phyloP scores from a whole-genome alignment of 768 basidiomycete species.

The Suillus hirtellus region DNA sequence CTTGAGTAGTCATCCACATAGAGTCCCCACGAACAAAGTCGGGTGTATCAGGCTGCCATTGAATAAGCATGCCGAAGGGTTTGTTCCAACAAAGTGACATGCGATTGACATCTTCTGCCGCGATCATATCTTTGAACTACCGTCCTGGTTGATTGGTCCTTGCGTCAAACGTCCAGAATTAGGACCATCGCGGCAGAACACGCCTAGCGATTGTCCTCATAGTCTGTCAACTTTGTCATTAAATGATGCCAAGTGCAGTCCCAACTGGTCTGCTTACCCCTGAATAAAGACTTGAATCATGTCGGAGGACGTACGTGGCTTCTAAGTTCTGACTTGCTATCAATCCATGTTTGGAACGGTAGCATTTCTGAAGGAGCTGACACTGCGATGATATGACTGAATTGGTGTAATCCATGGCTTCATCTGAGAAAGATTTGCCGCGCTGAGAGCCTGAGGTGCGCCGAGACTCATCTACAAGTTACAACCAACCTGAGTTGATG shows the following conservation, averaged over 20 bases:
- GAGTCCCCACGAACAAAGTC: background rate
- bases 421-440: background rate
- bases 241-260: background rate
- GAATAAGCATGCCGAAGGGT: conserved; percentile 3
- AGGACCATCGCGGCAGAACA: background rate
- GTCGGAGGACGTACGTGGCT: background rate
- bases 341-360: background rate
- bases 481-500: background rate
- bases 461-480: background rate
- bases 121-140: background rate
- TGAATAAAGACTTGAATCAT: background rate
- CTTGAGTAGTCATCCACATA: background rate
- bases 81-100: background rate
- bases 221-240: background rate
- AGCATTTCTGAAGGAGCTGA: background rate
- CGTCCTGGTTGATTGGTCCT: background rate
- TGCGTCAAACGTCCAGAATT: conserved; percentile 4
- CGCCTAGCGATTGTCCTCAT: background rate
- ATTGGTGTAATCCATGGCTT: background rate
- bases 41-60: background rate
- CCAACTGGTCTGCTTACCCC: background rate
- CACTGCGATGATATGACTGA: background rate
- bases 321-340: background rate
- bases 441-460: conserved; percentile 7
- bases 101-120: background rate